These are phyloP conservation scores for Inonotus obliquus DNA, from an alignment of 1,284 basidiomycete genomes.

Conservation along the genomic window DNA sequence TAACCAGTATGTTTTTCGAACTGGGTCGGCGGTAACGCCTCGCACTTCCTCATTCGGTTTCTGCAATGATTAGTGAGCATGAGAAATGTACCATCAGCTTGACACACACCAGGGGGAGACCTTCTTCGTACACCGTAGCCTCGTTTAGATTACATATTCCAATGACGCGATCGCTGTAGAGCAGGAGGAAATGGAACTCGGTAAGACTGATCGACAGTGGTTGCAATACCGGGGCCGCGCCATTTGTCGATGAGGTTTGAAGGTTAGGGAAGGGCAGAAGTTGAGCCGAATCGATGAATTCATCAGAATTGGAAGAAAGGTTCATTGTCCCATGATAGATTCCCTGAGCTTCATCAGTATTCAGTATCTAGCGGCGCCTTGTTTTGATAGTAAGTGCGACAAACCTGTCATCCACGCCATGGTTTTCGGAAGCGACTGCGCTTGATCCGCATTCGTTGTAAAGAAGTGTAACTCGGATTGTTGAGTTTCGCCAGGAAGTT, in stretches of 20 bases:
- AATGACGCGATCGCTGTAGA: constrained; percentile 78
- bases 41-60: constrained; percentile 68
- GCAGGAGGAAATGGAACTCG: constrained; percentile 88
- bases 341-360: constrained; percentile 55
- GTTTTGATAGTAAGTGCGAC: not conserved
- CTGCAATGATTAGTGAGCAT: constrained; percentile 34
- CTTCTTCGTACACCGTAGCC: constrained; percentile 79
- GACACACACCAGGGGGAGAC: constrained; percentile 66
- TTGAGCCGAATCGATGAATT: constrained; percentile 73
- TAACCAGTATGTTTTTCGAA: constrained; percentile 91
- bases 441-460: constrained; percentile 65
- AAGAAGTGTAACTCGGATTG: constrained; percentile 78
- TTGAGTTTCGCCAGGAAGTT: constrained; percentile 73
- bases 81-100: not conserved
- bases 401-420: constrained; percentile 89
- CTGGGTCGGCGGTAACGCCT: constrained; percentile 77
- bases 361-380: not conserved
- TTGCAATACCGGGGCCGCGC: constrained; percentile 20
- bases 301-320: constrained; percentile 63
- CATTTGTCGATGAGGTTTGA: constrained; percentile 25
- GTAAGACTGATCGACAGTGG: constrained; percentile 82
- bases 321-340: constrained; percentile 80
- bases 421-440: constrained; percentile 55
- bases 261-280: constrained; percentile 61
- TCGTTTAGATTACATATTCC: constrained; percentile 83